Evolutionary conservation across 495 filamentous ascomycete genomes (phyloP).

Genomic region (Staphylotrichum tortipilum): DNA sequence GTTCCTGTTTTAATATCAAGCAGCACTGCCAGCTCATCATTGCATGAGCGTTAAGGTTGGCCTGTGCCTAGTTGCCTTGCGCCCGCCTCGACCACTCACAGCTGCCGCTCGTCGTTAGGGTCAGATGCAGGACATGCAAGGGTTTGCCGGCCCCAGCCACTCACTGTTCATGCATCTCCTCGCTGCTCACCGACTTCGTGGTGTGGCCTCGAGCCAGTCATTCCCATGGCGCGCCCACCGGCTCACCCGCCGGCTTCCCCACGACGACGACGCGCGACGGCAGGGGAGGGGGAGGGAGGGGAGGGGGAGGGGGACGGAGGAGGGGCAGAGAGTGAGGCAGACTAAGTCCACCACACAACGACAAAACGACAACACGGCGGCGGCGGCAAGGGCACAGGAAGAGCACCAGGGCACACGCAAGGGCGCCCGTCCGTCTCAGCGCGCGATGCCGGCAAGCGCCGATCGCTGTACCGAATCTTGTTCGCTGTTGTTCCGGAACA

Average conservation of each 20-base stretch:
- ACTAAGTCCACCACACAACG: neutral
- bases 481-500: conserved; percentile 17
- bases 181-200: conserved; percentile 50
- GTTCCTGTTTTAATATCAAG: conserved; percentile 54
- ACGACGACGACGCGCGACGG: too few species aligned
- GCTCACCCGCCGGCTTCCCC: neutral
- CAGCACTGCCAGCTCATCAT: conserved; percentile 83
- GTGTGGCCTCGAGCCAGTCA: conserved; percentile 45
- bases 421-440: neutral
- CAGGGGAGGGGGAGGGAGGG: too few species aligned
- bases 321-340: neutral
- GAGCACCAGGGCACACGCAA: too few species aligned
- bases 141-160: conserved; percentile 37
- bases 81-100: conserved; percentile 27
- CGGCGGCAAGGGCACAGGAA: too few species aligned
- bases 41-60: conserved; percentile 60
- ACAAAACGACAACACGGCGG: too few species aligned
- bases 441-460: conserved; percentile 11
- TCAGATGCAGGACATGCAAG: conserved; percentile 35
- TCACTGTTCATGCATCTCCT: conserved; percentile 52
- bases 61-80: conserved; percentile 42
- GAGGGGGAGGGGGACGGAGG: too few species aligned
- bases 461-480: conserved; percentile 10
- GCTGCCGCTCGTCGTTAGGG: conserved; percentile 26
- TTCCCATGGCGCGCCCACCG: conserved; percentile 18